A percentile compares a stretch with the other conserved stretches of the same genome.
phyloP scores from a whole-genome alignment of 2,329 filamentous ascomycete genomes.

The Knufia petricola region DNA sequence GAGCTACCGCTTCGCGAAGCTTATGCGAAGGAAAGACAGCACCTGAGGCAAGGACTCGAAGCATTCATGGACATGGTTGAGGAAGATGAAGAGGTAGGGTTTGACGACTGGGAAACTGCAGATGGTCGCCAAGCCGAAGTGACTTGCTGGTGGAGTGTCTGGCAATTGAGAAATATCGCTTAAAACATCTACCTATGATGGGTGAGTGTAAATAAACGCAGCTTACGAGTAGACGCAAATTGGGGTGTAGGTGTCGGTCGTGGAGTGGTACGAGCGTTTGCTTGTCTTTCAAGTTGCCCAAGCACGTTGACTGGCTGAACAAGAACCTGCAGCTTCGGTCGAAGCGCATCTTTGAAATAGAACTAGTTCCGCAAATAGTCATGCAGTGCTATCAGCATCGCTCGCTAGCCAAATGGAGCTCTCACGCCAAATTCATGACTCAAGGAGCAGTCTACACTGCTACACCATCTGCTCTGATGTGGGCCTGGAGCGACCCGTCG shows the following conservation, averaged over 20 bases:
- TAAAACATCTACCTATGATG: not conserved
- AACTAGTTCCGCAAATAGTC: too few relatives aligned
- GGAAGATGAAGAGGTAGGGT: conserved; percentile 36
- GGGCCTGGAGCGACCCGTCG: too few relatives aligned
- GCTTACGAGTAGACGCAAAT: too few relatives aligned
- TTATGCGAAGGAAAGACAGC: conserved; percentile 51
- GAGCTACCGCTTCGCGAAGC: conserved; percentile 72
- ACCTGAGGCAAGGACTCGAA: conserved; percentile 55
- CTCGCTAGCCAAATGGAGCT: not conserved
- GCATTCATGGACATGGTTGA: conserved; percentile 43
- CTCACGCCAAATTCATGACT: not conserved
- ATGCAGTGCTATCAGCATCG: too few relatives aligned
- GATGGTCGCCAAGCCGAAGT: conserved; percentile 35
- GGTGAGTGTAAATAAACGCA: too few relatives aligned
- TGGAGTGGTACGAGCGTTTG: too few relatives aligned
- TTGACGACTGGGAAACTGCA: conserved; percentile 39
- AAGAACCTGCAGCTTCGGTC: too few relatives aligned
- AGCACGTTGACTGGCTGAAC: too few relatives aligned
- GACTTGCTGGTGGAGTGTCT: conserved; percentile 40
- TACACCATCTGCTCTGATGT: not conserved
- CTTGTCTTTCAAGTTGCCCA: too few relatives aligned
- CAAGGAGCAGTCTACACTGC: not conserved
- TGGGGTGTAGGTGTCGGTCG: too few relatives aligned
- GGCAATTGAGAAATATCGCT: conserved; percentile 20
- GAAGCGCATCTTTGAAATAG: too few relatives aligned